Evolutionary conservation across 192 early-diverging fungal species (phyloP).

Genomic region (Backusella westeae): DNA sequence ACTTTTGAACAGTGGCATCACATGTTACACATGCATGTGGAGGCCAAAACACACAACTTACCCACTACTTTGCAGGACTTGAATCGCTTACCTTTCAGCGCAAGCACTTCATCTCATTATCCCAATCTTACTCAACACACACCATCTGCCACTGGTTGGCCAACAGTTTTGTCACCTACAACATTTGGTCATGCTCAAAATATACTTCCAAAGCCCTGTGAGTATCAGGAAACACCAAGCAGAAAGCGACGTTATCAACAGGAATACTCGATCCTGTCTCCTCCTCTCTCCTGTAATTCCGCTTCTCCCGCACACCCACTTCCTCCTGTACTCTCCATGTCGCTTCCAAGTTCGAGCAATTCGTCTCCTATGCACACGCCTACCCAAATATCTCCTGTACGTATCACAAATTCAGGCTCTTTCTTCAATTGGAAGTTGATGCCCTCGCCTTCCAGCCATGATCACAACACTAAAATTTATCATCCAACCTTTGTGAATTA

Average conservation of each 20-base stretch:
- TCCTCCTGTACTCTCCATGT: slow-evolving; percentile 21
- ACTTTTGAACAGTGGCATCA: slow-evolving; percentile 39
- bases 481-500: slow-evolving; percentile 2
- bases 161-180: slow-evolving; percentile 1
- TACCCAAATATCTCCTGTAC: slow-evolving; percentile 25
- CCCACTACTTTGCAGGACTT: slow-evolving; percentile 13
- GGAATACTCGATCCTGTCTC: not conserved
- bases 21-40: slow-evolving; percentile 25
- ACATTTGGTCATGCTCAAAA: not conserved
- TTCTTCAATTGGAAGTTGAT: slow-evolving; percentile 20
- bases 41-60: slow-evolving; percentile 22
- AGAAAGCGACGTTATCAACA: slow-evolving; percentile 1
- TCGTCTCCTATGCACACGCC: slow-evolving; percentile 32
- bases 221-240: not conserved
- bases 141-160: not conserved
- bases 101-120: not conserved
- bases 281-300: slow-evolving; percentile 11
- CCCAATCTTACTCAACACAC: not conserved
- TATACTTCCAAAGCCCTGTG: slow-evolving; percentile 1
- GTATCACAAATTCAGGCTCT: not conserved
- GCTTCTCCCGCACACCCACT: slow-evolving; percentile 8
- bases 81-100: not conserved
- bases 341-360: slow-evolving; percentile 26
- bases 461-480: not conserved
- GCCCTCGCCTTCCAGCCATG: not conserved